Evolutionary conservation across 164 flowering plant species (phyloP), one percentile per base, ranked within the genome.

Genomic region (Umbellularia californica): DNA sequence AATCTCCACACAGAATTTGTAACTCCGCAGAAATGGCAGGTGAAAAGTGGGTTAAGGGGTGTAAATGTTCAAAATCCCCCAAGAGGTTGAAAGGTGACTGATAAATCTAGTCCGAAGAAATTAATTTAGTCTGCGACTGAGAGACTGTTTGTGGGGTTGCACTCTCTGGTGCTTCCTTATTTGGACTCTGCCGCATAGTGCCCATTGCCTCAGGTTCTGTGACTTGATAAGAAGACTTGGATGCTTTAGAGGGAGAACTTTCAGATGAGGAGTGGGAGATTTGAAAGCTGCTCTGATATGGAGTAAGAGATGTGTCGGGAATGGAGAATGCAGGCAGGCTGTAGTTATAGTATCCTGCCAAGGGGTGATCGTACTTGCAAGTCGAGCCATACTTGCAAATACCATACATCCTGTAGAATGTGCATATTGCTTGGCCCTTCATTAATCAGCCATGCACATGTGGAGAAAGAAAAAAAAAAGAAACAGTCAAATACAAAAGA

Each of bases 321-420:
- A 83, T 58, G 68, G 90, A 73, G 13, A 80, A 58, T 70, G 84
- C 41, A 11, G 85, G 87, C 27, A 84, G 33, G 58, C 78, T 55
- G 50, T 84, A 85, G 77, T 76, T 80, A 62, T 83, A 81, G 72
- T 78, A 82, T 70, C 86, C 86, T 23, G 76, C 66, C 65, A 83
- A 5, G 1, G 94, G 94, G 77, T 91, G 98, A 77, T 90, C 90
- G 67, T 74, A 93, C 83, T 84, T 89, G 85, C 98, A 93, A 11
- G 84, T 75, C 17, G 92, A 84, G 11, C 98, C 98, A 70, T 73
- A 89, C 76, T 86, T 88, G 89, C 95, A 81, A 70, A 76, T 76
- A 65, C 83, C 83, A 73, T 79, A 77, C 74, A 71, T 58, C 60
- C 77, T 72, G 77, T 81, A 81, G 76, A 68, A 81, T 22, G 83